Evolutionary conservation across 495 filamentous ascomycete species (phyloP).

Genomic region (Terfezia claveryi): DNA sequence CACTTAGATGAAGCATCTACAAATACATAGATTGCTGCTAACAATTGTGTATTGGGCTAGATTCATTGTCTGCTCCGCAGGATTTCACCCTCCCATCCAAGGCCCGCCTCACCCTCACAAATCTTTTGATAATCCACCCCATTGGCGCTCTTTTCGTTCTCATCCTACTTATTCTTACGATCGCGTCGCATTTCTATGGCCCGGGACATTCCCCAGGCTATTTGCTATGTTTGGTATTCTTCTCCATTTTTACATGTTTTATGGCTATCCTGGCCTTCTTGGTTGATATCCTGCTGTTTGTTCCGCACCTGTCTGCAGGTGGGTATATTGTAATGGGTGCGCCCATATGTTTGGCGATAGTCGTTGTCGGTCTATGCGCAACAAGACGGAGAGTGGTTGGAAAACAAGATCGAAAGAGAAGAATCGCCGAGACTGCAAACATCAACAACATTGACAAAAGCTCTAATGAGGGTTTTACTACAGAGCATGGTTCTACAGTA

Average conservation of each 20-base stretch:
- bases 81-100: slow-evolving; percentile 53
- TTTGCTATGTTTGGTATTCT: slow-evolving; percentile 60
- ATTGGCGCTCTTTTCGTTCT: slow-evolving; percentile 72
- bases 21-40: no score
- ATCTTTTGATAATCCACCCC: slow-evolving; percentile 81
- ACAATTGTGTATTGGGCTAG: background rate
- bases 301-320: slow-evolving; percentile 82
- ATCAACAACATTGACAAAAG: slow-evolving; percentile 59
- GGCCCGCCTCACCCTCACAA: slow-evolving; percentile 66
- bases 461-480: slow-evolving; percentile 18
- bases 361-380: slow-evolving; percentile 76
- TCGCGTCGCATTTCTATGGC: slow-evolving; percentile 64
- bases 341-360: slow-evolving; percentile 64
- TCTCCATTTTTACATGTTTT: slow-evolving; percentile 65
- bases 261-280: slow-evolving; percentile 74
- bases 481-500: slow-evolving; percentile 23
- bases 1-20: no score
- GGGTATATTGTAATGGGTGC: slow-evolving; percentile 87
- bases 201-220: slow-evolving; percentile 87
- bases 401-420: slow-evolving; percentile 72
- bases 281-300: slow-evolving; percentile 86
- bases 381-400: slow-evolving; percentile 89
- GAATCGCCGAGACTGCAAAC: slow-evolving; percentile 86
- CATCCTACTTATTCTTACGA: slow-evolving; percentile 57
- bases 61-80: slow-evolving; percentile 6